Evolutionary conservation across 345 rosid genomes (phyloP).

Genomic region (Isatis tinctoria): DNA sequence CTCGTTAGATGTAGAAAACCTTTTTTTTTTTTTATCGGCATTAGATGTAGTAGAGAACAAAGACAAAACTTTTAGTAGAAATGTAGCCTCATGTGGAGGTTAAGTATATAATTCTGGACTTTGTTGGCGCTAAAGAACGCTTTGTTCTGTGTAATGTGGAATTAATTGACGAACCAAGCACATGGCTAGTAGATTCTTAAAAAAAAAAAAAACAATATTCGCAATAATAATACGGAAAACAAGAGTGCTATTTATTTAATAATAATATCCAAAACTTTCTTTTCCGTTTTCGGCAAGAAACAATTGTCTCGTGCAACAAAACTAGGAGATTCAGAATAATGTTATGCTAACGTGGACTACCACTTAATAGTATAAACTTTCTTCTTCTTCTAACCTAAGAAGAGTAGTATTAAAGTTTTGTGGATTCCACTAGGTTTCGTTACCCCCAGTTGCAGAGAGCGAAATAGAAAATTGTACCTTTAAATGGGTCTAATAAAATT

Average conservation of each 20-base stretch:
- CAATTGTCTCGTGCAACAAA: background rate
- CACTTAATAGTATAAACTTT: background rate
- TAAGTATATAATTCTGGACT: conserved; percentile 1
- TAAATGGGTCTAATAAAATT: background rate
- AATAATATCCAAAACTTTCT: background rate
- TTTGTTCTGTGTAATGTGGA: background rate
- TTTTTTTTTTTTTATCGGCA: too few species aligned
- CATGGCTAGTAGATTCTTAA: conserved; percentile 16
- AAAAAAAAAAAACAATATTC: background rate
- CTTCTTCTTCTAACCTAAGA: background rate
- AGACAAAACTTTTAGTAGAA: background rate
- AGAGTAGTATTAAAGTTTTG: background rate
- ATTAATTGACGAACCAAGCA: conserved; percentile 1
- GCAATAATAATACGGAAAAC: background rate
- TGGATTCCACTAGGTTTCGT: background rate
- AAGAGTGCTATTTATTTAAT: background rate
- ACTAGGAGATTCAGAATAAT: conserved; percentile 1
- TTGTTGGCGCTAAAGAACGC: background rate
- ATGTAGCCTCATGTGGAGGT: conserved; percentile 5
- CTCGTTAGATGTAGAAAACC: background rate
- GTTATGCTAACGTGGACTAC: background rate
- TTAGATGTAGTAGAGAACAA: too few species aligned
- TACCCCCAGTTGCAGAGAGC: background rate
- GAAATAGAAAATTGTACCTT: background rate
- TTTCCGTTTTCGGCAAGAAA: conserved; percentile 19